Conservation (phyloP, 2,329 filamentous ascomycete genomes). For the Curvularia sp. region DNA sequence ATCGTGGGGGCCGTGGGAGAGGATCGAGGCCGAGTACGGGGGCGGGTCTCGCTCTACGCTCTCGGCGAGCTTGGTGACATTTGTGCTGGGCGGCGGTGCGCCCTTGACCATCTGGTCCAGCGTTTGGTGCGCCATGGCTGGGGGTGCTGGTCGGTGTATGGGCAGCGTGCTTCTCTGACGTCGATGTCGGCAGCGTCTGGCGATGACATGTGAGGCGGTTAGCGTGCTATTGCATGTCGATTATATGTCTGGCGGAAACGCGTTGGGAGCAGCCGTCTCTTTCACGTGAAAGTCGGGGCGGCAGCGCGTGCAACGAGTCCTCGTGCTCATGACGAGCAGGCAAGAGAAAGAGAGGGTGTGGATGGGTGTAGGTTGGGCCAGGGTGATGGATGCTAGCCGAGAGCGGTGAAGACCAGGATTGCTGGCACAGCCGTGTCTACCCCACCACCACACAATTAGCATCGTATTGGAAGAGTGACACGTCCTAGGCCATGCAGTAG, state of each 20-base stretch:
- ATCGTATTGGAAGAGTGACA: conserved; percentile 14
- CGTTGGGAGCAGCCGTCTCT: not conserved
- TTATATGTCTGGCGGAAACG: not conserved
- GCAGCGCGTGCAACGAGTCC: not conserved
- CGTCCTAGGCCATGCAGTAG: conserved; percentile 17
- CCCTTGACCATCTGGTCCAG: conserved; percentile 94
- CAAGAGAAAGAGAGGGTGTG: conserved; percentile 1
- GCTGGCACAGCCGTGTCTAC: conserved; percentile 16
- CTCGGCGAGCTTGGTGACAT: conserved; percentile 15
- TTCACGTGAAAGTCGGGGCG: conserved; percentile 4
- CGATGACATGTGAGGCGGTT: conserved; percentile 14
- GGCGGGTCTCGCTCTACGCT: conserved; percentile 21
- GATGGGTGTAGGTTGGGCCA: not conserved
- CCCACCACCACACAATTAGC: conserved; percentile 15
- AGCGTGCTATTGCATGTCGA: not conserved
- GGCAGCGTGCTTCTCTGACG: conserved; percentile 1
- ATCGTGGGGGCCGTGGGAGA: conserved; percentile 31
- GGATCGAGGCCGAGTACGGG: conserved; percentile 23
- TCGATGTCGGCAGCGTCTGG: not conserved
- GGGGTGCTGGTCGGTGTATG: not conserved
- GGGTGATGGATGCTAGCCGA: conserved; percentile 18
- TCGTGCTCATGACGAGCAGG: conserved; percentile 8
- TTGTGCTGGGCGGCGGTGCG: conserved; percentile 70
- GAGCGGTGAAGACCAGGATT: conserved; percentile 28
- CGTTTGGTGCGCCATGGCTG: conserved; percentile 38